phyloP scores from a whole-genome alignment of 148 eudicot species.

The Rhododendron ferrugineum region DNA sequence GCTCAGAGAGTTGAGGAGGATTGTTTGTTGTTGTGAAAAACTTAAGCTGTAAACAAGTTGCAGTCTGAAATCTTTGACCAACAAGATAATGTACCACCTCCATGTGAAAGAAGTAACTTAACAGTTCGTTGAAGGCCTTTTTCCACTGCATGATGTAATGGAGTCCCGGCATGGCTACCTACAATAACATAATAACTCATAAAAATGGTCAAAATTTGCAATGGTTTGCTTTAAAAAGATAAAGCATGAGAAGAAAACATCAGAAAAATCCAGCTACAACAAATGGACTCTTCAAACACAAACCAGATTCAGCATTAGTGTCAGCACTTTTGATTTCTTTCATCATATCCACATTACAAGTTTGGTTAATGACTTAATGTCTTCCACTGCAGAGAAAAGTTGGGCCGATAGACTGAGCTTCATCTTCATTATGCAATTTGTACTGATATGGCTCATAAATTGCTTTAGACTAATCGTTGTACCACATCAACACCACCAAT shows the following conservation, averaged over 20 bases:
- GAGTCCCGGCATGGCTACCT: conserved; percentile 89
- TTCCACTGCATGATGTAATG: conserved; percentile 92
- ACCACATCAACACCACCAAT: too few species aligned
- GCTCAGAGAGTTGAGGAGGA: neutral
- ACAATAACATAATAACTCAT: neutral
- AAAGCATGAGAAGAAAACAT: neutral
- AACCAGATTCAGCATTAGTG: neutral
- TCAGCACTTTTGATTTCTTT: neutral
- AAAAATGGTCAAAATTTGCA: neutral
- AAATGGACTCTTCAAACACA: neutral
- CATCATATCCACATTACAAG: neutral
- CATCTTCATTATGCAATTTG: neutral
- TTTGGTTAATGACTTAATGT: too few species aligned
- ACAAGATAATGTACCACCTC: conserved; percentile 39
- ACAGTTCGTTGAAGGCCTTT: conserved; percentile 72
- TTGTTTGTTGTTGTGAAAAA: neutral
- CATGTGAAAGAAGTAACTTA: conserved; percentile 69
- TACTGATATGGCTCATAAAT: neutral
- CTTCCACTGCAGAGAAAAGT: neutral
- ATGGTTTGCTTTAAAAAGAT: neutral
- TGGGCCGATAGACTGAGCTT: neutral
- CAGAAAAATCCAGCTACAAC: neutral
- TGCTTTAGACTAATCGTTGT: too few species aligned
- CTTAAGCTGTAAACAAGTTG: neutral
- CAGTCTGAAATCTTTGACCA: neutral